phyloP scores from a whole-genome alignment of 257 asterid species.

The Petunia secreta region DNA sequence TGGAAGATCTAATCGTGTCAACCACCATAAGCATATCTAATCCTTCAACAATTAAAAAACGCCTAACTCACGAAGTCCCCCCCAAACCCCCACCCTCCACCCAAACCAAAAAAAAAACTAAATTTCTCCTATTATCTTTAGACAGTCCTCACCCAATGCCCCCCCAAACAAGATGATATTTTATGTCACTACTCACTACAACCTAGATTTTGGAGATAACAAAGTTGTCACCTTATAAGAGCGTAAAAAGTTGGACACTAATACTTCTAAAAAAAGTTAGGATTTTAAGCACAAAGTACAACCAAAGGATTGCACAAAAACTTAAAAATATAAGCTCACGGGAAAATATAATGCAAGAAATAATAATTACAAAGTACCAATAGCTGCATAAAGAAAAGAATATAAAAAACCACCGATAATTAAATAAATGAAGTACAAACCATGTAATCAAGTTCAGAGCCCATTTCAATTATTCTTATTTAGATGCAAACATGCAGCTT shows the following conservation, averaged over 20 bases:
- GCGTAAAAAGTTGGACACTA: not conserved
- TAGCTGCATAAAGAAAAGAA: not conserved
- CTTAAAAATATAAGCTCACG: not conserved
- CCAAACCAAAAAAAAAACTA: not conserved
- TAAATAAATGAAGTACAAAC: not conserved
- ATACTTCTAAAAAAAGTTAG: not conserved
- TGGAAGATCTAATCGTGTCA: not conserved
- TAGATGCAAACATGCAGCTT: not conserved
- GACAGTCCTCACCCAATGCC: not conserved
- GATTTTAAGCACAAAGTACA: not conserved
- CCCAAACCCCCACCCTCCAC: not conserved
- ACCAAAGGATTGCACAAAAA: slow-evolving; percentile 1
- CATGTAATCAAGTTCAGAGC: not conserved
- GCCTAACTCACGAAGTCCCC: slow-evolving; percentile 4
- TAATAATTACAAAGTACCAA: not conserved
- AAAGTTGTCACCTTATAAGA: not conserved
- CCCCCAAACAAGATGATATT: slow-evolving; percentile 16
- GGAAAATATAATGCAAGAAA: not conserved
- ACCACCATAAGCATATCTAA: not conserved
- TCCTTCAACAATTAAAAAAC: not conserved
- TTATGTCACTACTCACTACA: not conserved
- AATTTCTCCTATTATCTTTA: not conserved
- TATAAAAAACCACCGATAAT: not conserved
- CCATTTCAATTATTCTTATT: not conserved
- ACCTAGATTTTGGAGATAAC: not conserved